Evolutionary conservation across 345 rosid genomes (phyloP).

Genomic region (Murraya paniculata): DNA sequence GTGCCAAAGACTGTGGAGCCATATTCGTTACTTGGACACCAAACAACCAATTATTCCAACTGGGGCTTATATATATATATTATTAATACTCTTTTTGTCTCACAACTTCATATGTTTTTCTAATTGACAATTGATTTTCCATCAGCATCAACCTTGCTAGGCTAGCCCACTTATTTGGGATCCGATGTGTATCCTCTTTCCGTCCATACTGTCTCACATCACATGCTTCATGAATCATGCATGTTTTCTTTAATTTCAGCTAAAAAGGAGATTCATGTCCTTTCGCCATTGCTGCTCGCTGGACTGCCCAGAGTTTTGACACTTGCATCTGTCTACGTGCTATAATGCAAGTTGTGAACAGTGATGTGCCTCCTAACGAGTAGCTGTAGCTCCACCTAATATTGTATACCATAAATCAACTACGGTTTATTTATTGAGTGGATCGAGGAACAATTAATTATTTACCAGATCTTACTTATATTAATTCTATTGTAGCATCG

Average conservation of each 20-base stretch:
- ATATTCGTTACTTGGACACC: not conserved
- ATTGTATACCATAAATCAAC: no score
- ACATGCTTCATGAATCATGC: not conserved
- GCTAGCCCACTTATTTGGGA: not conserved
- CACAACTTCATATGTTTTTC: not conserved
- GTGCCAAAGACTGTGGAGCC: not conserved
- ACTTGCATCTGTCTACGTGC: not conserved
- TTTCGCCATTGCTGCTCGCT: not conserved
- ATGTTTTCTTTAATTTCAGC: not conserved
- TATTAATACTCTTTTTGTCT: slow-evolving; percentile 20
- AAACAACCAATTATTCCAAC: not conserved
- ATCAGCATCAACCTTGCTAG: not conserved
- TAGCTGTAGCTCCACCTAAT: no score
- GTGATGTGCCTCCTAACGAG: no score
- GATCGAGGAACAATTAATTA: no score
- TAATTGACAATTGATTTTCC: not conserved
- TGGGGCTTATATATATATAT: no score
- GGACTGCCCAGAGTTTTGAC: not conserved
- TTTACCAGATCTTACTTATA: no score
- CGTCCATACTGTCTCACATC: not conserved
- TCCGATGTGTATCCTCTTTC: not conserved
- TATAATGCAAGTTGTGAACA: not conserved
- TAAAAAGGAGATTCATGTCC: not conserved
- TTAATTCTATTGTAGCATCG: no score
- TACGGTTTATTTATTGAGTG: no score